Conservation (phyloP, 768 basidiomycete species). For the Amanita rubescens region DNA sequence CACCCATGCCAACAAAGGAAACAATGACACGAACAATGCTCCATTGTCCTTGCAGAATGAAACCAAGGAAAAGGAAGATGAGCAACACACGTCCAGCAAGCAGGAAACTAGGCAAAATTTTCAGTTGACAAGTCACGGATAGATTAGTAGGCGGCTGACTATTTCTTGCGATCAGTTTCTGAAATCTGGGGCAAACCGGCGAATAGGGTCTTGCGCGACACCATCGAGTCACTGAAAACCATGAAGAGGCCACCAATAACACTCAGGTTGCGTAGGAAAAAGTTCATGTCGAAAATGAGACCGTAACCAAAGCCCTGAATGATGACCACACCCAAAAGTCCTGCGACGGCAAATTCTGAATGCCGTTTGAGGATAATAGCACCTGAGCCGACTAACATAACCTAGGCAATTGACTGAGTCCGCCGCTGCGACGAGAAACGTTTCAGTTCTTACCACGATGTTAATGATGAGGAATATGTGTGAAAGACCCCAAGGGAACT, state of each 20-base stretch:
- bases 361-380: conserved; percentile 82
- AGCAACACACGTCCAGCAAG: conserved; percentile 94
- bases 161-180: conserved; percentile 97
- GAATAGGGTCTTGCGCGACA: conserved; percentile 79
- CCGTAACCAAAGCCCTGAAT: conserved; percentile 98
- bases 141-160: conserved; percentile 46
- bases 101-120: conserved; percentile 62
- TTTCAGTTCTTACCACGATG: conserved; percentile 61
- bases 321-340: conserved; percentile 85
- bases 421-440: neutral
- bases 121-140: neutral
- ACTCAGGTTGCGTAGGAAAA: conserved; percentile 98
- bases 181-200: conserved; percentile 86
- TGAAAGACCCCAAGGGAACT: conserved; percentile 93
- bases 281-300: conserved; percentile 98
- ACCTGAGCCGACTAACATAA: conserved; percentile 80
- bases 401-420: conserved; percentile 36
- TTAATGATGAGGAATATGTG: conserved; percentile 90
- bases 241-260: conserved; percentile 98
- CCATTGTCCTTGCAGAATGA: conserved; percentile 93
- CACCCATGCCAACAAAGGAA: conserved; percentile 83
- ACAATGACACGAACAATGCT: conserved; percentile 79
- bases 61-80: conserved; percentile 98
- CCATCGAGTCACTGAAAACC: conserved; percentile 96
- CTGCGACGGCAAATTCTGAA: conserved; percentile 85